phyloP scores from a whole-genome alignment of 176 grass and related monocot genomes.

The Hordeum marinum region DNA sequence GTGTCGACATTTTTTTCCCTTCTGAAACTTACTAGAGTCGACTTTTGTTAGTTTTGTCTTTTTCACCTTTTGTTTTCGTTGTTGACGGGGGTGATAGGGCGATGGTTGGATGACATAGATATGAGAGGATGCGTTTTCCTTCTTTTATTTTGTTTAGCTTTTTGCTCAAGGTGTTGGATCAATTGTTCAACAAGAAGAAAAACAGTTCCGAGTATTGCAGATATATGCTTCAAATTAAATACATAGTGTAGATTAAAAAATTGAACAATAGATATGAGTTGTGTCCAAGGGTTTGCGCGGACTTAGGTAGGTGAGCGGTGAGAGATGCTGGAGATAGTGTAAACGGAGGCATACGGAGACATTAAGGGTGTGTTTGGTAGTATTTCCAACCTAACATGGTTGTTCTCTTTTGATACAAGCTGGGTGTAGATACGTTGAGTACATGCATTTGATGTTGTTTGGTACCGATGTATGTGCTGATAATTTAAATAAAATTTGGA shows the following conservation, averaged over 20 bases:
- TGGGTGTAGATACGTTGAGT: no score
- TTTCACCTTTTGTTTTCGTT: neutral
- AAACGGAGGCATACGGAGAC: neutral
- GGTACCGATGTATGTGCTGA: no score
- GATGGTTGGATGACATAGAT: slow-evolving; percentile 7
- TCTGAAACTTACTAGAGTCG: no score
- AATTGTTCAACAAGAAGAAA: neutral
- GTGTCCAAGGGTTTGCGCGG: neutral
- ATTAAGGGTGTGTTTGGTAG: no score
- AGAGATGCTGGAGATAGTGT: neutral
- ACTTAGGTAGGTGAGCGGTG: neutral
- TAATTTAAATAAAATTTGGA: no score
- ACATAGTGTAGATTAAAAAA: neutral
- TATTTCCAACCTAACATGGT: no score
- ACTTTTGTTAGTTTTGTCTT: no score
- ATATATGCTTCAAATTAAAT: neutral
- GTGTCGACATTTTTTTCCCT: no score
- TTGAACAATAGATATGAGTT: neutral
- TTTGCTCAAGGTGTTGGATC: neutral
- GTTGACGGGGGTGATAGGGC: neutral
- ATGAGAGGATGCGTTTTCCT: neutral
- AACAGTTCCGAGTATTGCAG: neutral
- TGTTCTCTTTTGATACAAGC: no score
- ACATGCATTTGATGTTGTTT: no score
- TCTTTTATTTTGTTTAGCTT: neutral